Percentiles rank a stretch among this genome's conserved stretches.
These are phyloP conservation scores for Teratosphaeria pseudoeucalypti DNA, from an alignment of 2,329 filamentous ascomycete genomes.

Conservation along the genomic window DNA sequence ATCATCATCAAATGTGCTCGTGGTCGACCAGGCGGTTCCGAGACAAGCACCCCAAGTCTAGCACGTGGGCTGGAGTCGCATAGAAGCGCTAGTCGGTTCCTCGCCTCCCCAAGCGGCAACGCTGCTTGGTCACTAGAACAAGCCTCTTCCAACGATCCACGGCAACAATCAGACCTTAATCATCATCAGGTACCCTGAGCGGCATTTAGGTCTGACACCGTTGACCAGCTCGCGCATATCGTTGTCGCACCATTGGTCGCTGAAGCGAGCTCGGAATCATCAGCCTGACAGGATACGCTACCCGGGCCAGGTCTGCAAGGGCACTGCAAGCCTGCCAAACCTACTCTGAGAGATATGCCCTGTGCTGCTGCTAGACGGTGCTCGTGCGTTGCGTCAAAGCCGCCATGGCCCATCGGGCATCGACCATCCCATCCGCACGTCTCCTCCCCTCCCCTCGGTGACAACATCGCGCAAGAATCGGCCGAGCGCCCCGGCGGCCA, in stretches of 20 bases:
- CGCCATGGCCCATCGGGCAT: background rate
- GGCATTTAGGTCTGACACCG: background rate
- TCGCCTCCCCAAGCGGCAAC: background rate
- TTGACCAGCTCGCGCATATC: background rate
- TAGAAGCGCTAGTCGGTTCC: background rate
- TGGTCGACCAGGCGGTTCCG: background rate
- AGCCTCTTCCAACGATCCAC: background rate
- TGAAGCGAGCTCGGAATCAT: background rate
- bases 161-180: background rate
- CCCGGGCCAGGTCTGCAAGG: background rate
- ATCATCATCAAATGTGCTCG: too few species aligned
- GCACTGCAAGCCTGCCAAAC: background rate
- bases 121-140: background rate
- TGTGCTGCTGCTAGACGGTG: background rate
- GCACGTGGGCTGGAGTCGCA: background rate
- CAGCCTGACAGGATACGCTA: background rate
- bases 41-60: background rate
- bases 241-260: background rate
- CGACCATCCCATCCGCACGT: background rate
- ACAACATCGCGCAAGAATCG: background rate
- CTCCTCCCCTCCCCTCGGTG: background rate
- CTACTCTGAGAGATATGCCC: background rate
- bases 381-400: background rate
- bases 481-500: background rate
- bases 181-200: background rate